Evolutionary conservation across 108 stramenopile species (phyloP), one percentile per base, ranked within the genome.

Genomic region (Skeletonema potamos): DNA sequence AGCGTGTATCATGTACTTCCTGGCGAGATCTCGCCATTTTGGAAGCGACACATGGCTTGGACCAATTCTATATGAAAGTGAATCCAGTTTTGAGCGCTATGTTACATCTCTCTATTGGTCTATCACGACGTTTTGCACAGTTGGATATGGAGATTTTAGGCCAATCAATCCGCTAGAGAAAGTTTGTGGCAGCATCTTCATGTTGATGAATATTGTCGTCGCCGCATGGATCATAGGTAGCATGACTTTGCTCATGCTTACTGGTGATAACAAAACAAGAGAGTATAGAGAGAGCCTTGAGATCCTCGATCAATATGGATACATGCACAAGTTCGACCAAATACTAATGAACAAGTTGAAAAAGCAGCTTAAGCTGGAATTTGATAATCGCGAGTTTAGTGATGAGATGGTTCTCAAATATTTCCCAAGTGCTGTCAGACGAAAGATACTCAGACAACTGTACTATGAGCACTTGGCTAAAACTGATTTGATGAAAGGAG

Each of bases 51-150:
- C 81, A 26, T 85, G 81, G 82, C 43, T 85, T 55, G 85, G 85
- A 46, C 68, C 72, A n/a, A 3, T 43, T 15, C 17, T 72, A 29
- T 63, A 64, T 22, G 24, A 62, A 18, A 66, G 43, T 15, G 64
- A 76, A 61, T 76, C 55, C 6, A 65, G 59, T 32, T 66, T 83
- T 65, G 79, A 85, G 41, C 69, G 65, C 11, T 85, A 85, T 62
- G 63, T 85, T 10, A 83, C 82, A 46, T 54, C 76, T 24, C 61
- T 85, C 17, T 85, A 85, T 77, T 76, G 72, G 78, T 66, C 79
- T 24, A 68, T 85, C 26, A 79, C 79, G 2, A 85, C 85, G 3
- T 85, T 85, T 62, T 68, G 70, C 24, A 85, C 85, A 11, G 85
- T 85, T 3, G 81, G 82, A 9, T 84, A 84, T 46, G 83, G 83